A percentile compares a stretch with the other conserved stretches of the same genome.
Conservation (phyloP, 2,329 filamentous ascomycete species). For the Chaetomiaceae sp. region DNA sequence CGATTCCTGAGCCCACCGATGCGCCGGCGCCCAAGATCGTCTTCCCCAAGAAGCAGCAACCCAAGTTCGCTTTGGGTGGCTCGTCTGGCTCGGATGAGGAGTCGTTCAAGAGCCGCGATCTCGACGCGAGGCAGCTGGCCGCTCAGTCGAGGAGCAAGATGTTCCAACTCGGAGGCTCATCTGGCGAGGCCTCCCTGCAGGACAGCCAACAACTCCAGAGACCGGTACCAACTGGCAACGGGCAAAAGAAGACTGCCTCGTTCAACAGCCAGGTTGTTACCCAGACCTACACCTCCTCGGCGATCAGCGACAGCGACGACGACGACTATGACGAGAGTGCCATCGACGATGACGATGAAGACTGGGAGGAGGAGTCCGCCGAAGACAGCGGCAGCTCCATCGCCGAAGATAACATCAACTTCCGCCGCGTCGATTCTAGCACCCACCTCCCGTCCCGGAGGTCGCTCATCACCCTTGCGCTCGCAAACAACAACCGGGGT, state of each 20-base stretch:
- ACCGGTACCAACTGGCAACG: slow-evolving; percentile 37
- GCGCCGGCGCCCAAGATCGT: slow-evolving; percentile 61
- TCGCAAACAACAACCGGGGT: slow-evolving; percentile 75
- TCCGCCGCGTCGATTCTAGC: slow-evolving; percentile 86
- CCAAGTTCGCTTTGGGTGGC: slow-evolving; percentile 68
- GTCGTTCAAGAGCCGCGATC: slow-evolving; percentile 60
- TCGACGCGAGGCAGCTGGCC: slow-evolving; percentile 38
- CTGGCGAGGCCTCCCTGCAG: slow-evolving; percentile 73
- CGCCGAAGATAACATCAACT: slow-evolving; percentile 72
- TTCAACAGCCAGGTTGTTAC: slow-evolving; percentile 73
- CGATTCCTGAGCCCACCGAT: slow-evolving; percentile 57
- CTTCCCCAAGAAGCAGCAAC: slow-evolving; percentile 55
- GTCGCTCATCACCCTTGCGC: slow-evolving; percentile 84
- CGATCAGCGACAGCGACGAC: slow-evolving; percentile 48
- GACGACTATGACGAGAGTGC: slow-evolving; percentile 43
- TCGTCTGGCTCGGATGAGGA: slow-evolving; percentile 73
- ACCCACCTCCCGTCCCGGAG: slow-evolving; percentile 78
- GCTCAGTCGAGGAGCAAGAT: slow-evolving; percentile 35
- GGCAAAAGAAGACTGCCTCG: slow-evolving; percentile 70
- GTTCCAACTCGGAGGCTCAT: slow-evolving; percentile 54
- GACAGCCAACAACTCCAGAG: slow-evolving; percentile 45
- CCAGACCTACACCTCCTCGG: slow-evolving; percentile 55
- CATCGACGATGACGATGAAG: slow-evolving; percentile 60
- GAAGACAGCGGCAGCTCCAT: slow-evolving; percentile 81
- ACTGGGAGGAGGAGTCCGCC: slow-evolving; percentile 64